phyloP scores from a whole-genome alignment of 441 rosid species.

The Pelargonium australe region DNA sequence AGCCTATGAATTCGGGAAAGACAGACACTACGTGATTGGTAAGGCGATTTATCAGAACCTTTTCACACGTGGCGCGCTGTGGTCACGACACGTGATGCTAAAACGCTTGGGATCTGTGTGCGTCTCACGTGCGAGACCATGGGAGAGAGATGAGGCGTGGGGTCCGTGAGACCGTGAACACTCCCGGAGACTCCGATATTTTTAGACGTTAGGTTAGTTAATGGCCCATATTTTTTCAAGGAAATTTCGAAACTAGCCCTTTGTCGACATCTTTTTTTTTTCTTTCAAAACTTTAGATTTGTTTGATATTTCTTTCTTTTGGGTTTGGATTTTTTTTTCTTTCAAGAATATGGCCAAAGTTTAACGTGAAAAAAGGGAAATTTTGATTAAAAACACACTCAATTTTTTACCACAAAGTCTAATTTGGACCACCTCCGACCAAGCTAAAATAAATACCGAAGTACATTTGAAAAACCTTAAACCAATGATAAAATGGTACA shows the following conservation, averaged over 20 bases:
- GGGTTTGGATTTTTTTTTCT: background rate
- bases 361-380: background rate
- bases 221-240: background rate
- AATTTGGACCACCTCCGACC: background rate
- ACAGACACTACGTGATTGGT: background rate
- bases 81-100: constrained; percentile 32
- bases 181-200: constrained; percentile 16
- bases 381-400: background rate
- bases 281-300: too few species aligned
- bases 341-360: background rate
- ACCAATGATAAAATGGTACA: too few species aligned
- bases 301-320: background rate
- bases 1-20: constrained; percentile 14
- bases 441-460: too few species aligned
- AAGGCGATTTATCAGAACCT: constrained; percentile 29
- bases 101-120: constrained; percentile 20
- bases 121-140: constrained; percentile 28
- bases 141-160: constrained; percentile 14
- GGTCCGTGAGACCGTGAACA: constrained; percentile 19
- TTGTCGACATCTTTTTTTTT: background rate
- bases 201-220: background rate
- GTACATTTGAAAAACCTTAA: too few species aligned
- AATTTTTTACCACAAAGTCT: background rate
- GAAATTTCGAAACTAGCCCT: constrained; percentile 12
- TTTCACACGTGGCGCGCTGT: constrained; percentile 24